These are phyloP conservation scores for Scopulariopsis brevicaulis DNA, from an alignment of 2,329 filamentous ascomycete species.

Conservation along the genomic window DNA sequence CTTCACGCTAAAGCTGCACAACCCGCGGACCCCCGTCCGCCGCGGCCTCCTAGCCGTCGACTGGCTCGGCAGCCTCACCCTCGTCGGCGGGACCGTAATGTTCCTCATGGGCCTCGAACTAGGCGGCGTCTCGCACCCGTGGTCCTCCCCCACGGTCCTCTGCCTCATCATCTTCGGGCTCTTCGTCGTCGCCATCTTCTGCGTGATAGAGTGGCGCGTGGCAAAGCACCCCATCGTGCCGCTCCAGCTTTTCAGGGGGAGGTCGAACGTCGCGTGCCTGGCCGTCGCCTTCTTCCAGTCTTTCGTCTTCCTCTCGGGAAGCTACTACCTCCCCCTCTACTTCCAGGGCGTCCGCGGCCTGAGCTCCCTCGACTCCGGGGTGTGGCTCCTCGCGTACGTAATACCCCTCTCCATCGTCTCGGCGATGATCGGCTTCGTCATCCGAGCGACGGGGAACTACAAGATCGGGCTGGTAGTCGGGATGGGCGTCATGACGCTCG, in stretches of 20 bases:
- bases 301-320: constrained; percentile 64
- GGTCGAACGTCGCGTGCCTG: constrained; percentile 56
- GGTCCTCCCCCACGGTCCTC: constrained; percentile 63
- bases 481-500: constrained; percentile 48
- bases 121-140: constrained; percentile 65
- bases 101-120: constrained; percentile 78
- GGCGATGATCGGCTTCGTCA: constrained; percentile 40
- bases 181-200: constrained; percentile 51
- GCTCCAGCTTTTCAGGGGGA: constrained; percentile 43
- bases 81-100: constrained; percentile 75
- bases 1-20: constrained; percentile 57
- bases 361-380: constrained; percentile 58
- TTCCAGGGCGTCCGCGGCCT: constrained; percentile 66
- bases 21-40: constrained; percentile 50
- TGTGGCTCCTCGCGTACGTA: constrained; percentile 63
- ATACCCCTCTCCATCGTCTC: constrained; percentile 55
- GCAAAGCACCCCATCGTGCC: constrained; percentile 74
- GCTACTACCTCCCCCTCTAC: constrained; percentile 77
- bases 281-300: constrained; percentile 61
- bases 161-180: constrained; percentile 68
- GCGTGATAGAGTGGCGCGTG: constrained; percentile 60
- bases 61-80: constrained; percentile 41
- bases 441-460: constrained; percentile 56
- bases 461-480: constrained; percentile 47
- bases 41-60: constrained; percentile 53